Evolutionary conservation across 208 protist genomes (phyloP), one percentile per base, ranked within the genome.

Genomic region (Trypanosoma cruzi): DNA sequence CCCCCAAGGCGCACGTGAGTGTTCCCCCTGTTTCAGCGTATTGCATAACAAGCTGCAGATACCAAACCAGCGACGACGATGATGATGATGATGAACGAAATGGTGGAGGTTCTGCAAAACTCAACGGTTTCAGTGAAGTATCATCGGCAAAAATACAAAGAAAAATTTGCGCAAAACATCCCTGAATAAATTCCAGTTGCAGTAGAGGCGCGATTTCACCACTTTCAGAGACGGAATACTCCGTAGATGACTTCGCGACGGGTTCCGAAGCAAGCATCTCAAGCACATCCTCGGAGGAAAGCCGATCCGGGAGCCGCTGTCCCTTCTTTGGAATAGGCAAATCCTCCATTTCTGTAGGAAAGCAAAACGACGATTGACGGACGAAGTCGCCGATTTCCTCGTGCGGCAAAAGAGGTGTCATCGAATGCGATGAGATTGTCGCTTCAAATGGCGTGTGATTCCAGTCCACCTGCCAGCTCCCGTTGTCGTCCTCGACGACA

Each of bases 1-100:
- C 24, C 20, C 55, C 55, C 6, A 71, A 44, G 5, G 18, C 40
- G 11, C 40, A 29, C 0, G 40, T 40, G 28, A 71, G 18, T 5
- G 34, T 49, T 29, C 53, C 64, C 16, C 32, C n/a, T 11, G 50
- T 10, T 42, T 69, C 64, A 16, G 1, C 16, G 36, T 69, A 60
- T 31, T 58, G 53, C 24, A 53, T 20, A 58, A 61, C 53, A 32
- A 71, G 40, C 55, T 55, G 65, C n/a, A 63, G 40, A 28, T 71
- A 71, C 53, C 53, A 63, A n/a, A 40, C 5, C 18, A 1, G 18
- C 5, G 44, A 31, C 26, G 31, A 22, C 26, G 10, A 11, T 4
- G n/a, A 22, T n/a, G 50, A 3, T 20, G 50, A 14, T 26, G 50
- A 59, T 11, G 11, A 4, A 40, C 11, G 36, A 40, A 4, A 40